Evolutionary conservation across 1,139 yeast genomes (phyloP), one percentile per base, ranked within the genome.

Genomic region (Pichia sp.): DNA sequence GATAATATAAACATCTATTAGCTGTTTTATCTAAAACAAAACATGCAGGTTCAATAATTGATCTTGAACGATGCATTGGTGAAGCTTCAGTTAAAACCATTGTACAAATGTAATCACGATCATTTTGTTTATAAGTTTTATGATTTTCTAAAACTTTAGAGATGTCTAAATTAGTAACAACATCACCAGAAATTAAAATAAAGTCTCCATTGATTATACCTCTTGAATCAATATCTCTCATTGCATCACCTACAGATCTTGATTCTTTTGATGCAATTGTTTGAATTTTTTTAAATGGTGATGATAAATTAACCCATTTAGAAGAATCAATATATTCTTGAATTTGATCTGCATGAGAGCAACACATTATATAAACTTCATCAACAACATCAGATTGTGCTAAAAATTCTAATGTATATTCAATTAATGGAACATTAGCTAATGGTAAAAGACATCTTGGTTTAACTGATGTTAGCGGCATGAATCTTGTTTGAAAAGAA

Each of bases 211-310:
- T 76, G 42, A 91, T 86, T 46, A 89, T 66, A 2, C 96, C 96
- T 57, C 95, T 73, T 48, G 86, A 81, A 61, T 91, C 98, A 48
- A 91, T 68, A 59, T 89, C 97, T 61, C 98, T 75, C 94, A 91
- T 83, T 24, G 95, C 95, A 66, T 91, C 98, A 50, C 98, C 98
- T 6, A 89, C 94, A 16, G 95, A 85, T 60, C 89, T 70, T 14
- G 93, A 80, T 60, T 89, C 96, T 33, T 88, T 76, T n/a, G 94
- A 77, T 70, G 85, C 75, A 40, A 91, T 74, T 4, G 93, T 81
- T 38, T 78, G 76, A 34, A 91, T 71, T 47, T 76, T 74, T 43
- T 75, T 72, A 63, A 91, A 89, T 1, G 96, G 96, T 3, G 94
- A 76, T 56, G 79, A 76, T 3, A 80, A 69, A 18, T 66, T 56